Evolutionary conservation across 495 filamentous ascomycete species (phyloP), one percentile per base, ranked within the genome.

Genomic region (Xylaria venustula): DNA sequence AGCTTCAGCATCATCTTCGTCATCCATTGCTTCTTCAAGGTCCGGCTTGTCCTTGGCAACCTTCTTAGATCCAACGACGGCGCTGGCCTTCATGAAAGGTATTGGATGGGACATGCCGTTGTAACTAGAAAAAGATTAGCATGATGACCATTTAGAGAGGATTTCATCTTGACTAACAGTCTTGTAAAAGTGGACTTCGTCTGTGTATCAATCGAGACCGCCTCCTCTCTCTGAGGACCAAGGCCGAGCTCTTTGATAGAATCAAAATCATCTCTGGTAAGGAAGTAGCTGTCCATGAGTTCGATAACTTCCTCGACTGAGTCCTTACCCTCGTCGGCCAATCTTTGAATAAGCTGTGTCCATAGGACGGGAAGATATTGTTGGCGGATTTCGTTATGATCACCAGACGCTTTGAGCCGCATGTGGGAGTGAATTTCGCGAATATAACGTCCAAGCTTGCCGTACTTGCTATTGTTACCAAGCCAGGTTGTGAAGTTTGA

Each of bases 351-450:
- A n/a, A 92, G 75, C 64, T 85, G 81, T 48, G 89, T 82, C 90
- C 92, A 97, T n/a, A 99, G 77, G 1, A 91, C 75, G 7, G 94
- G 94, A 58, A 98, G 75, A 64, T 99, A 99, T 67, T 96, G 89
- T 71, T 98, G 92, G 51, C 94, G 86, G 63, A 98, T 87, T 72
- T 98, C 95, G 67, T 96, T 86, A 32, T 93, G 88, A 68, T 98
- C 94, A n/a, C 90, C 94, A 51, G 91, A 92, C 7, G 89, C 83
- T 61, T 88, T 88, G 61, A 99, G 87, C 12, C 94, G 90, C 90
- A 98, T 98, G 72, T 98, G 94, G 7, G 90, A 90, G 72, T 98
- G 94, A 25, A 99, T 92, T 65, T 99, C 94, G 67, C 96, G 96
- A 61, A 95, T 80, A 64, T 86, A 91, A 57, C 94, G 90, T 56